phyloP scores from a whole-genome alignment of 495 filamentous ascomycete genomes.

The Penicillium pulvis region DNA sequence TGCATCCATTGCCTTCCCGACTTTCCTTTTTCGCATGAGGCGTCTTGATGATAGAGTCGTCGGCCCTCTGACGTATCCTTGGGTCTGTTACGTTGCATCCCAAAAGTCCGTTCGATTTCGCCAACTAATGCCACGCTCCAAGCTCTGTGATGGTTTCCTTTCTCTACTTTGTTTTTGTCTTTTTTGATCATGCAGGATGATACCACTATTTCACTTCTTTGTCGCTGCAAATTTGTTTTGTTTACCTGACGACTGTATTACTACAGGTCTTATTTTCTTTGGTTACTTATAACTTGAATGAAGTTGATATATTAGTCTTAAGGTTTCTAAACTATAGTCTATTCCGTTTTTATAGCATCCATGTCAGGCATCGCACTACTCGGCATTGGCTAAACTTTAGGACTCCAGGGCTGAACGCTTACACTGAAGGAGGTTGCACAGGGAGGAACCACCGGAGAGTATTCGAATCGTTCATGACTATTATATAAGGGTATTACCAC shows the following conservation, averaged over 20 bases:
- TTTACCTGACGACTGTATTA: conserved; percentile 34
- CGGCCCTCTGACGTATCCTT: conserved; percentile 25
- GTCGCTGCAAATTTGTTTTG: conserved; percentile 26
- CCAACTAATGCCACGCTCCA: conserved; percentile 22
- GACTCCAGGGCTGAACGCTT: no score
- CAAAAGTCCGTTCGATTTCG: conserved; percentile 30
- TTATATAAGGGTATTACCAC: no score
- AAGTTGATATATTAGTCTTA: conserved; percentile 2
- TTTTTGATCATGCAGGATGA: conserved; percentile 38
- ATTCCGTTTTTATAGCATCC: no score
- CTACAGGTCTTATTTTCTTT: conserved; percentile 16
- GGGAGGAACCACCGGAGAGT: no score
- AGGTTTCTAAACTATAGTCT: not conserved
- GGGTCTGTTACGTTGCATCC: conserved; percentile 32
- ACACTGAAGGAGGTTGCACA: no score
- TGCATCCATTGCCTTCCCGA: conserved; percentile 24
- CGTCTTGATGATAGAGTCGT: conserved; percentile 33
- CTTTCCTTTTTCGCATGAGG: conserved; percentile 21
- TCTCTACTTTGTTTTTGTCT: conserved; percentile 14
- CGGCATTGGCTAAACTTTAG: not conserved
- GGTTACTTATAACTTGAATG: conserved; percentile 12
- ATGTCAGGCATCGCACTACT: not conserved
- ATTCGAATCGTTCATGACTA: no score
- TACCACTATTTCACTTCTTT: conserved; percentile 36
- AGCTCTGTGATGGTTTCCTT: conserved; percentile 27